Evolutionary conservation across 345 rosid genomes (phyloP).

Genomic region (Syzygium grande): DNA sequence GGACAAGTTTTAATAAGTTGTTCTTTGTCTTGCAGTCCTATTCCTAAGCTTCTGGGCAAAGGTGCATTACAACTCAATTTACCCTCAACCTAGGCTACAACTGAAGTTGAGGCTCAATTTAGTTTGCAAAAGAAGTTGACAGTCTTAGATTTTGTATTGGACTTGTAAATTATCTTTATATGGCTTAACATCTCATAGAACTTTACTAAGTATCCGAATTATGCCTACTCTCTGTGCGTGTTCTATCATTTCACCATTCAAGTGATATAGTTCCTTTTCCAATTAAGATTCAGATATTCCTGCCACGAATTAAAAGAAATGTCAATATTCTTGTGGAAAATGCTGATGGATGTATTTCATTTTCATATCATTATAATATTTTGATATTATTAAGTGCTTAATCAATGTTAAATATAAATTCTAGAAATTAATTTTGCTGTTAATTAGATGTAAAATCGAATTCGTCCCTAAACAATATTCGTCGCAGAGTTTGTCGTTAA

Average conservation of each 20-base stretch:
- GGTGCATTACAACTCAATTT: conserved; percentile 94
- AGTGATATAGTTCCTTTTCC: neutral
- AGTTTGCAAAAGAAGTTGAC: neutral
- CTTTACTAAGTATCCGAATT: neutral
- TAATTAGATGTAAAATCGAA: no score
- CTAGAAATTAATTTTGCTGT: no score
- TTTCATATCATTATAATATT: no score
- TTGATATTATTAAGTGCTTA: no score
- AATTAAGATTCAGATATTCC: conserved; percentile 28
- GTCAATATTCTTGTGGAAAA: no score
- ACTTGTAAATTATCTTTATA: neutral
- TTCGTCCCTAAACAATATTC: no score
- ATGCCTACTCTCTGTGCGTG: neutral
- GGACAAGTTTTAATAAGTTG: neutral
- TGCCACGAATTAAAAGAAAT: conserved; percentile 7
- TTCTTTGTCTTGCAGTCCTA: conserved; percentile 42
- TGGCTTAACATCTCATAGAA: neutral
- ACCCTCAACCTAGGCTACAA: conserved; percentile 37
- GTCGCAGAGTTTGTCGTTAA: no score
- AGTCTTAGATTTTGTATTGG: neutral
- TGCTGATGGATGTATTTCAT: no score
- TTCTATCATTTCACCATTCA: neutral
- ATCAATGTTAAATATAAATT: no score
- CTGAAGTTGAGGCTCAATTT: neutral
- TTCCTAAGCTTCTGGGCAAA: conserved; percentile 96